These are phyloP conservation scores for Ustilago esculenta DNA, from an alignment of 1,284 basidiomycete species.

Conservation along the genomic window DNA sequence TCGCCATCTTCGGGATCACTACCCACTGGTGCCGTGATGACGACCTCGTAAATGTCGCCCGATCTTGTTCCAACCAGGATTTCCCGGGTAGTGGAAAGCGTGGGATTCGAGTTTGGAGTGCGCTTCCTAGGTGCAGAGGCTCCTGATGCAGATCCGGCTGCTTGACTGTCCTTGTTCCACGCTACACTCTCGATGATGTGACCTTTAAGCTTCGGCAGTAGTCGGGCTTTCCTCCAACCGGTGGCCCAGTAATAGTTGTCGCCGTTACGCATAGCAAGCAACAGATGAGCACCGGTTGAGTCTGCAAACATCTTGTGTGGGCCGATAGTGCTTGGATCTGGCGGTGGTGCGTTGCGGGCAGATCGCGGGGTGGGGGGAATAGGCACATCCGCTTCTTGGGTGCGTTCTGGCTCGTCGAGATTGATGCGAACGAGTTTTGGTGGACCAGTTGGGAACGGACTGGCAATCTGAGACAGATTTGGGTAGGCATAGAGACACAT, in stretches of 20 bases:
- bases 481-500: constrained; percentile 60
- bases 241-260: constrained; percentile 85
- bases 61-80: constrained; percentile 81
- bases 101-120: constrained; percentile 4
- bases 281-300: constrained; percentile 87
- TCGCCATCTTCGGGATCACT: constrained; percentile 69
- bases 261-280: constrained; percentile 84
- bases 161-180: constrained; percentile 74
- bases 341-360: constrained; percentile 41
- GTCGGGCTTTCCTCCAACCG: constrained; percentile 58
- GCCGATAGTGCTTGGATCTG: constrained; percentile 45
- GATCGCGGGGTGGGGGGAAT: constrained; percentile 50
- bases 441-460: constrained; percentile 29
- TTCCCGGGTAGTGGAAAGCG: constrained; percentile 73
- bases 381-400: constrained; percentile 60
- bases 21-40: constrained; percentile 73
- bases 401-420: constrained; percentile 61
- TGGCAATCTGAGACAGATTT: constrained; percentile 14
- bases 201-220: constrained; percentile 76
- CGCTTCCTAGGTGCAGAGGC: constrained; percentile 16
- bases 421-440: constrained; percentile 62
- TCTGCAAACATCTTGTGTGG: constrained; percentile 70
- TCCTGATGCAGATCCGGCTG: not conserved
- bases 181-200: constrained; percentile 85
- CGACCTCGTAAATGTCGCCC: constrained; percentile 69